These are phyloP conservation scores for Claviceps africana DNA, from an alignment of 2,329 filamentous ascomycete species.

Conservation along the genomic window DNA sequence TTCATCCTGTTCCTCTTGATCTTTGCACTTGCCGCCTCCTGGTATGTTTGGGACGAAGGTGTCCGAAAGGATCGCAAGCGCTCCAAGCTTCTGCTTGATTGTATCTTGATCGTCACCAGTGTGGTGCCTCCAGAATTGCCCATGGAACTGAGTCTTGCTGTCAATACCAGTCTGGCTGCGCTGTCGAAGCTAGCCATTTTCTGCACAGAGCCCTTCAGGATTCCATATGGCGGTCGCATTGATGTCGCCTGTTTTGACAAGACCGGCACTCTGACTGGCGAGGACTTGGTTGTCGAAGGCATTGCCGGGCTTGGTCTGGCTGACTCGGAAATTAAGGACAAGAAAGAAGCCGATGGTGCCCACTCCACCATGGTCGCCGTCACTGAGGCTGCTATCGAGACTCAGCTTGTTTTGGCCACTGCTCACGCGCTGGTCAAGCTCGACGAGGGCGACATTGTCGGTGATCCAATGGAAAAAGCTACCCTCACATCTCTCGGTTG, in stretches of 20 bases:
- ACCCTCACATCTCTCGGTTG: slow-evolving; percentile 81
- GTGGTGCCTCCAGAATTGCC: slow-evolving; percentile 96
- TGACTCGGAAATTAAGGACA: slow-evolving; percentile 48
- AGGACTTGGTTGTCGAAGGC: slow-evolving; percentile 92
- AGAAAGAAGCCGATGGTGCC: slow-evolving; percentile 62
- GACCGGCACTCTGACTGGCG: slow-evolving; percentile 90
- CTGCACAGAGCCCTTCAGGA: slow-evolving; percentile 97
- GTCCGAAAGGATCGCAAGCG: slow-evolving; percentile 89
- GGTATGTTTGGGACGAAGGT: slow-evolving; percentile 98
- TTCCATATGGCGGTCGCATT: slow-evolving; percentile 87
- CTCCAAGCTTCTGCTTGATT: slow-evolving; percentile 93
- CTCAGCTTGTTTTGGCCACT: slow-evolving; percentile 83
- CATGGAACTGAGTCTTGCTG: slow-evolving; percentile 94
- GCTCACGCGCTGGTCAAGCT: slow-evolving; percentile 92
- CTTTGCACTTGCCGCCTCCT: slow-evolving; percentile 92
- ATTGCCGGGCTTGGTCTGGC: slow-evolving; percentile 78
- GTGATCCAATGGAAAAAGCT: slow-evolving; percentile 98
- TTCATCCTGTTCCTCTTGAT: slow-evolving; percentile 95
- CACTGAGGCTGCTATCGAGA: slow-evolving; percentile 58
- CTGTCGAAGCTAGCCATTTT: slow-evolving; percentile 94
- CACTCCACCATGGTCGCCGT: slow-evolving; percentile 67
- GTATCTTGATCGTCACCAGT: slow-evolving; percentile 91
- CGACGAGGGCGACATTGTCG: slow-evolving; percentile 92
- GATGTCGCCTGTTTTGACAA: slow-evolving; percentile 98
- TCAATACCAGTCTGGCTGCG: slow-evolving; percentile 92